These are phyloP conservation scores for Ascochyta viciae-villosae DNA, from an alignment of 2,329 filamentous ascomycete genomes.

Conservation along the genomic window DNA sequence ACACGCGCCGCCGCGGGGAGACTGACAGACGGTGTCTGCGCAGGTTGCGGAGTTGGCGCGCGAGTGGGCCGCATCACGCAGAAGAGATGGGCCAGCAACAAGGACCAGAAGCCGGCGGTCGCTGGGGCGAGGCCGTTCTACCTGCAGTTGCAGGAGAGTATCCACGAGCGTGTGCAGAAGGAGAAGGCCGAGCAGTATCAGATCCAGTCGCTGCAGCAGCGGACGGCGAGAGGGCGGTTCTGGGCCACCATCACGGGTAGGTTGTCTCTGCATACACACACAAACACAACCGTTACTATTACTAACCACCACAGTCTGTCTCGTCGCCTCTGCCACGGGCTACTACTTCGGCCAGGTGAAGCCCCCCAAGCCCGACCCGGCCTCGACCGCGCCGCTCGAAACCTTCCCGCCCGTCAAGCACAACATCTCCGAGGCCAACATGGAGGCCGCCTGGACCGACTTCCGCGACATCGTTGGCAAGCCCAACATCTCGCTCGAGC, in stretches of 20 bases:
- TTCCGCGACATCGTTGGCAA: slow-evolving; percentile 67
- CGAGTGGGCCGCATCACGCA: slow-evolving; percentile 28
- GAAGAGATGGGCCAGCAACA: slow-evolving; percentile 47
- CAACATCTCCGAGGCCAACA: slow-evolving; percentile 62
- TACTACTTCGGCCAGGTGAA: slow-evolving; percentile 63
- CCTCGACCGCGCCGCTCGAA: slow-evolving; percentile 65
- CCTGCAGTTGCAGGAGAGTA: slow-evolving; percentile 68
- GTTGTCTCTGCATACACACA: neutral
- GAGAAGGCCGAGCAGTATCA: slow-evolving; percentile 64
- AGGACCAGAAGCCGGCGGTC: slow-evolving; percentile 21
- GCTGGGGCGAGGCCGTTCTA: slow-evolving; percentile 60
- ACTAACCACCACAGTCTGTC: slow-evolving; percentile 52
- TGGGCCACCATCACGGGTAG: slow-evolving; percentile 38
- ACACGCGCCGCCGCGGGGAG: slow-evolving; percentile 8
- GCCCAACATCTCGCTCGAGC: slow-evolving; percentile 67
- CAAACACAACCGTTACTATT: neutral
- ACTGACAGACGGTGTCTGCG: neutral
- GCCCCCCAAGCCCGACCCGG: slow-evolving; percentile 54
- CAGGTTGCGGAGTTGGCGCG: slow-evolving; percentile 13
- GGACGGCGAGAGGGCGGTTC: slow-evolving; percentile 48
- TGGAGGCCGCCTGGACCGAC: slow-evolving; percentile 70
- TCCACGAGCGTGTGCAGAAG: slow-evolving; percentile 62
- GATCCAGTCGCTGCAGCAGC: slow-evolving; percentile 30
- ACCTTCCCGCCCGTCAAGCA: slow-evolving; percentile 59
- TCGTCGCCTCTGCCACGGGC: slow-evolving; percentile 59